phyloP scores from a whole-genome alignment of 2,329 filamentous ascomycete genomes.

The Salinomyces thailandicus region DNA sequence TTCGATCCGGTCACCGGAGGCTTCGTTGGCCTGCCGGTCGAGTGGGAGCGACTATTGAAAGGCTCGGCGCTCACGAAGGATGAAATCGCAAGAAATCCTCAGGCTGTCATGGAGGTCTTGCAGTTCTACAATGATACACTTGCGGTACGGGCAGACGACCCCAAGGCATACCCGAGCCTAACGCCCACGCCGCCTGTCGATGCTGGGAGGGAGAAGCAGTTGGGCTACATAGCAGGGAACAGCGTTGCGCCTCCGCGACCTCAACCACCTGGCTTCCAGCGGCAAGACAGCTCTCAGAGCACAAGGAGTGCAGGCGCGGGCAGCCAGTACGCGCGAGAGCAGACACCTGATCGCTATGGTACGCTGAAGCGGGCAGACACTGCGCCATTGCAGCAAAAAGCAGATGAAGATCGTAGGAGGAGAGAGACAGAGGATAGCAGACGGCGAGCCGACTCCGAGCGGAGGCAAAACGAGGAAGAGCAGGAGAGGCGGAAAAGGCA shows the following conservation, averaged over 20 bases:
- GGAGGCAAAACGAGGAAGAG: conserved; percentile 35
- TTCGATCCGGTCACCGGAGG: conserved; percentile 93
- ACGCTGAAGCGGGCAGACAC: conserved; percentile 22
- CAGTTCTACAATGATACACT: conserved; percentile 76
- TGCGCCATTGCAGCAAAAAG: conserved; percentile 19
- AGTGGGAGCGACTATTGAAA: conserved; percentile 95
- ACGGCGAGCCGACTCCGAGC: conserved; percentile 28
- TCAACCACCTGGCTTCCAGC: conserved; percentile 33
- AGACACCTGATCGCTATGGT: conserved; percentile 17
- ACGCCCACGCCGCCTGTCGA: conserved; percentile 55
- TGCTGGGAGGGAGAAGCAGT: conserved; percentile 36
- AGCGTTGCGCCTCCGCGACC: conserved; percentile 40
- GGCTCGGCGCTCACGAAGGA: conserved; percentile 97
- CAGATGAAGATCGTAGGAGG: conserved; percentile 30
- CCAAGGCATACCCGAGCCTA: conserved; percentile 55
- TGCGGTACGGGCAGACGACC: conserved; percentile 63
- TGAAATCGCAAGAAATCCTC: conserved; percentile 92
- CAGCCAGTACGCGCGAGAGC: conserved; percentile 15
- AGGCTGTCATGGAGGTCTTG: conserved; percentile 61
- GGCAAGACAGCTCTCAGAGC: conserved; percentile 34
- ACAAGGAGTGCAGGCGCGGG: conserved; percentile 14
- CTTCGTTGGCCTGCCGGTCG: conserved; percentile 84
- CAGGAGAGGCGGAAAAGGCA: conserved; percentile 43
- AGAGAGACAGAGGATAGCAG: conserved; percentile 32
- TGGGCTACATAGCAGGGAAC: conserved; percentile 37